phyloP scores from a whole-genome alignment of 768 basidiomycete genomes.

The Lanmaoa rubissima region DNA sequence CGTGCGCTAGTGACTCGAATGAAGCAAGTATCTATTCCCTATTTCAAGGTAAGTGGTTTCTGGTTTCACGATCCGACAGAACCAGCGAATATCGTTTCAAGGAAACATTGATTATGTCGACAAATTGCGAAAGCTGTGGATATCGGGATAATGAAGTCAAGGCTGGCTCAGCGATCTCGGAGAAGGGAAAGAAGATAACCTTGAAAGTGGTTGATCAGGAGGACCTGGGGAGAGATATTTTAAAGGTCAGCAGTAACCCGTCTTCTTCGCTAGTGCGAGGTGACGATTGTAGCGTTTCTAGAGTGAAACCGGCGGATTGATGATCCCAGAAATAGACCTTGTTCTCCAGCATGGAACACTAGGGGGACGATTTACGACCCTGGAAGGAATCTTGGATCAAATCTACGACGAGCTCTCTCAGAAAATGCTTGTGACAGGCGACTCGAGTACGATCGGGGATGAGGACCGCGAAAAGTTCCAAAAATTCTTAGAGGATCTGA shows the following conservation, averaged over 20 bases:
- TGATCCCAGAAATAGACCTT: slow-evolving; percentile 93
- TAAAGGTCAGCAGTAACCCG: slow-evolving; percentile 64
- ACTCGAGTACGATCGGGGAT: slow-evolving; percentile 43
- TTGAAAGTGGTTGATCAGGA: slow-evolving; percentile 91
- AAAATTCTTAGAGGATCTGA: slow-evolving; percentile 71
- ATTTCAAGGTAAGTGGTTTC: slow-evolving; percentile 74
- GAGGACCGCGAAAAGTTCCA: slow-evolving; percentile 63
- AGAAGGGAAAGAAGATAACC: slow-evolving; percentile 80
- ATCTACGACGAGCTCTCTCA: slow-evolving; percentile 92
- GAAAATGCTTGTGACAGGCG: slow-evolving; percentile 78
- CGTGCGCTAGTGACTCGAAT: slow-evolving; percentile 82
- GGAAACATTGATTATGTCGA: slow-evolving; percentile 98
- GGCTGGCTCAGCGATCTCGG: slow-evolving; percentile 86
- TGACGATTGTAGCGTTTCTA: slow-evolving; percentile 30
- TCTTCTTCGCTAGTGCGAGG: neutral
- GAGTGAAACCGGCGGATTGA: slow-evolving; percentile 91
- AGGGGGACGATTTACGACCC: slow-evolving; percentile 95
- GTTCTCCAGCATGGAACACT: slow-evolving; percentile 90
- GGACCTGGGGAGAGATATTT: slow-evolving; percentile 88
- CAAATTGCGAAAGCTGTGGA: slow-evolving; percentile 92
- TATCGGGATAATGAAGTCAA: slow-evolving; percentile 99
- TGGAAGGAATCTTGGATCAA: slow-evolving; percentile 93
- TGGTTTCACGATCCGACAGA: neutral
- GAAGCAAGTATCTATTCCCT: slow-evolving; percentile 95
- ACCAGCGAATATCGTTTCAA: slow-evolving; percentile 28